Base-by-base conservation (phyloP, 805 yeast species). In the Wickerhamiella spandovensis region DNA sequence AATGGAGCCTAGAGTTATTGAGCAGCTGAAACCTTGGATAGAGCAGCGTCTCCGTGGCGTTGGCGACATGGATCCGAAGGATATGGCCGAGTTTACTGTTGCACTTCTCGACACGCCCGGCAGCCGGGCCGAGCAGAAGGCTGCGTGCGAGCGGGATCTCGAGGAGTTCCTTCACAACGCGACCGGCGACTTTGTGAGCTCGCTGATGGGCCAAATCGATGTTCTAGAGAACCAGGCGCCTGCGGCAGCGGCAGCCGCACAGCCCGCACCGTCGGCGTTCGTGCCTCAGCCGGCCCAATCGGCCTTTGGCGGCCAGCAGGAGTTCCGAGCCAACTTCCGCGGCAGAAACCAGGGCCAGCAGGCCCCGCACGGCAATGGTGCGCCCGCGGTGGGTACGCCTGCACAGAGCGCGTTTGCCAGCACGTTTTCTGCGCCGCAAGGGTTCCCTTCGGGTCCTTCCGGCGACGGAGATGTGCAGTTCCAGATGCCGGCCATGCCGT, bases 31-130 rank as follows among this genome's bases (percentile, higher is more conserved):
- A 50, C 57, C 56, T 1, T 66, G 68, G 68, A 49, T 67, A n/a
- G 47, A 57, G 23, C 47, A 48, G 22, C 56, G 59, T 24, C 53
- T 61, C 12, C 48, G 50, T 2, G 49, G 51, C 10, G 48, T 62
- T 1, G 56, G 66, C 0, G 76, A 72, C 21, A 72, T 72, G 2
- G 75, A 72, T 43, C 60, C 71, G 4, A 67, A 64, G 12, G 72
- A 71, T 23, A 57, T 74, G 50, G 63, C 72, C 1, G 77, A 73
- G 45, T 74, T 72, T 55, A 70, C 73, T 18, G 38, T 71, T 24
- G 73, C 75, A 1, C 58, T 74, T 32, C 57, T 74, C 24, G 56
- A 66, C 39, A 65, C 71, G 53, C 67, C 66, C 20, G 59, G 65
- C 30, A 58, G 70, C 9, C 64, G 57, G 4, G 65, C 54, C 1